A percentile compares a stretch with the other conserved stretches of the same genome.
phyloP scores from a whole-genome alignment of 2,329 filamentous ascomycete species.

The Neurospora sp. region DNA sequence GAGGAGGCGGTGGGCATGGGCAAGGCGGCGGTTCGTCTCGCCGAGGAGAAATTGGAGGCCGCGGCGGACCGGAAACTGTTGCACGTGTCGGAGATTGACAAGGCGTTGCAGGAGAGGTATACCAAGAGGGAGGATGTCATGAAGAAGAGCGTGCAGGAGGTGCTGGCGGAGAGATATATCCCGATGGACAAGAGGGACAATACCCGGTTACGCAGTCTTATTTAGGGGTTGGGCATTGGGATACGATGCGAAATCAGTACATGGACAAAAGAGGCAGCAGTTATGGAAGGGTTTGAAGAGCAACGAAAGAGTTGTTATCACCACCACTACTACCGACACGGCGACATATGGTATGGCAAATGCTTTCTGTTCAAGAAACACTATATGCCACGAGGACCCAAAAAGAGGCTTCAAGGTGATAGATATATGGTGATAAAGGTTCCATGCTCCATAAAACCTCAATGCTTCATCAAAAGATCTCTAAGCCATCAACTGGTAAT shows the following conservation, averaged over 20 bases:
- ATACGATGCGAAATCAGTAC: background rate
- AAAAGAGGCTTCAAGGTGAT: background rate
- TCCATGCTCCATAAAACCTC: background rate
- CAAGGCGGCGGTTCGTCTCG: slow-evolving; percentile 24
- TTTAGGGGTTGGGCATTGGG: background rate
- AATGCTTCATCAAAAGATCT: background rate
- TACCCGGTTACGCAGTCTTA: slow-evolving; percentile 30
- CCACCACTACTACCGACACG: background rate
- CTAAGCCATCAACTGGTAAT: background rate
- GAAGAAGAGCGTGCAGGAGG: slow-evolving; percentile 42
- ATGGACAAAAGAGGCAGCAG: background rate
- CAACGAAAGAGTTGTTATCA: background rate
- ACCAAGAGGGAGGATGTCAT: slow-evolving; percentile 26
- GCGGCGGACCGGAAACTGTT: slow-evolving; percentile 18
- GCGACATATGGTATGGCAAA: background rate
- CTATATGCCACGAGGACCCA: background rate
- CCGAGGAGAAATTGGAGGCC: slow-evolving; percentile 24
- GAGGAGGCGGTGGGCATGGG: slow-evolving; percentile 26
- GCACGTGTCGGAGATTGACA: slow-evolving; percentile 32
- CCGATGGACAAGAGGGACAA: slow-evolving; percentile 37
- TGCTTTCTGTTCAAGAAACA: background rate
- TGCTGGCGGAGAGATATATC: slow-evolving; percentile 45
- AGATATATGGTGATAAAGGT: background rate
- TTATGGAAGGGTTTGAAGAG: background rate
- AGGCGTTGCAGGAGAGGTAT: slow-evolving; percentile 42